Evolutionary conservation across 2,329 filamentous ascomycete species (phyloP), one percentile per base, ranked within the genome.

Genomic region (Sclerotinia spermophila): DNA sequence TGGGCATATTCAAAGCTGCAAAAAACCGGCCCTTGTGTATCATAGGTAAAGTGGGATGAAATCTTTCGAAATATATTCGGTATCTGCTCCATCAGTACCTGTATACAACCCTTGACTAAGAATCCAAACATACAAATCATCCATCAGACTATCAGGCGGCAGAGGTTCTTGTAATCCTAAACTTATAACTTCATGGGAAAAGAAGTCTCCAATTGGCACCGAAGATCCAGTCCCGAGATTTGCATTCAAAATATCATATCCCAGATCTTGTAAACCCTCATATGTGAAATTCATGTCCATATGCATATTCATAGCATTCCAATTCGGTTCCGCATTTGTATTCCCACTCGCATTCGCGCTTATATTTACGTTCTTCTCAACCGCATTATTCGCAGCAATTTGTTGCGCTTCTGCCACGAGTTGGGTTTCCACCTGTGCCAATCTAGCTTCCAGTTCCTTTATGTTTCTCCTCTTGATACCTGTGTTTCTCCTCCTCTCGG

Each of bases 391-490:
- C 40, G 68, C 70, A 30, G 68, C 33, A 24, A 42, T 27, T 19
- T 69, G 68, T 65, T 76, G 75, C 30, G 72, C 61, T 59, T 78
- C 75, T 59, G 72, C 70, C 89, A 89, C 71, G 86, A 90, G 80
- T 90, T 93, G 72, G 94, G 85, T 74, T 94, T 86, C 60, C 87
- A 93, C 82, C 96, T 94, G 51, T 95, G 93, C 82, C 79, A 97
- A 83, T 78, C 95, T 87, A 74, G 93, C 93, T 81, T 97, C 95
- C 71, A 97, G 83, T 79, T 96, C 91, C 82, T 92, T 96, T 73
- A 97, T 94, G 80, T 97, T 97, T 75, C 92, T 90, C 77, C 94
- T 86, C 83, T 96, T 97, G 30, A 92, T 91, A 6, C 93, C 92
- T 69, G 93, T 92, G 83, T 97, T 97, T 82, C 93, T 90, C 78